phyloP scores from a whole-genome alignment of 2,329 filamentous ascomycete species.

The Penicillium sclerotiorum region DNA sequence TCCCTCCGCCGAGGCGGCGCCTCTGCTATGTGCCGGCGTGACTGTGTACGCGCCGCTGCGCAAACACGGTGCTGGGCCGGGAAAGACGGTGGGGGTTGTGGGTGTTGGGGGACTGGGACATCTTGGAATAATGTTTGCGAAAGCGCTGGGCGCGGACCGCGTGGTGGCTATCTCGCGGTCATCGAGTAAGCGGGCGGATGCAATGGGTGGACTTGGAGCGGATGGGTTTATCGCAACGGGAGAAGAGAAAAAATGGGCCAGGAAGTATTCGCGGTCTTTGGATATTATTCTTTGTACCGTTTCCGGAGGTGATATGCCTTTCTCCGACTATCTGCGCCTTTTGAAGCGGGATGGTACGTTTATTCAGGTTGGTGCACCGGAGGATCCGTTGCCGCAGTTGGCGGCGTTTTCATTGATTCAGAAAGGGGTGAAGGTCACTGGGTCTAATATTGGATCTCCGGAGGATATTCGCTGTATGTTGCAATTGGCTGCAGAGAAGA shows the following conservation, averaged over 20 bases:
- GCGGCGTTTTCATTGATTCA: conserved; percentile 61
- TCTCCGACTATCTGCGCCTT: conserved; percentile 63
- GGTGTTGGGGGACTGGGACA: conserved; percentile 76
- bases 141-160: conserved; percentile 68
- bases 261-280: conserved; percentile 50
- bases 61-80: conserved; percentile 68
- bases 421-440: conserved; percentile 58
- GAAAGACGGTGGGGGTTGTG: conserved; percentile 70
- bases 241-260: conserved; percentile 59
- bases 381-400: conserved; percentile 58
- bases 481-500: conserved; percentile 44
- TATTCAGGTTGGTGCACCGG: conserved; percentile 69
- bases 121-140: conserved; percentile 71
- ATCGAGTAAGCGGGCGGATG: conserved; percentile 55
- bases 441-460: conserved; percentile 48
- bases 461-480: conserved; percentile 50
- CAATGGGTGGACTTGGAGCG: conserved; percentile 55
- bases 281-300: conserved; percentile 63
- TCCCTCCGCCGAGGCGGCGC: conserved; percentile 58
- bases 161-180: conserved; percentile 60
- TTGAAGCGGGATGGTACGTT: conserved; percentile 63
- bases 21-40: conserved; percentile 77
- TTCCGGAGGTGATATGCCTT: conserved; percentile 63
- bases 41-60: conserved; percentile 72
- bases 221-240: conserved; percentile 59